Evolutionary conservation across 2,329 filamentous ascomycete species (phyloP).

Genomic region (Aspergillus pseudoterreus): DNA sequence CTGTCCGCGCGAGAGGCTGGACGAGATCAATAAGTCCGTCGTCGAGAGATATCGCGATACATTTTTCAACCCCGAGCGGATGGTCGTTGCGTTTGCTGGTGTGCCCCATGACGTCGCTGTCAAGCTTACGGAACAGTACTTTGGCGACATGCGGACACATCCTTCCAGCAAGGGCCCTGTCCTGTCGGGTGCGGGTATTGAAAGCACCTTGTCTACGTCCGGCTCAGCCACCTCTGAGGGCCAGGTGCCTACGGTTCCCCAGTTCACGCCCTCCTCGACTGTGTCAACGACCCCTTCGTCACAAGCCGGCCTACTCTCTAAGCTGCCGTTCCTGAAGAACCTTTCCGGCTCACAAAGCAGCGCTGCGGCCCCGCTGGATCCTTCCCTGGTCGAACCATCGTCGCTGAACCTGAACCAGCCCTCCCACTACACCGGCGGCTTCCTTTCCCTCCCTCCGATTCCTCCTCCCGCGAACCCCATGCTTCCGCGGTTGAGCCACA

Average conservation of each 20-base stretch:
- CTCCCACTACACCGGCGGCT: constrained; percentile 89
- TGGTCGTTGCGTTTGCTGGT: constrained; percentile 92
- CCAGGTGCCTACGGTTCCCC: constrained; percentile 32
- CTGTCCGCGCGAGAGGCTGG: constrained; percentile 80
- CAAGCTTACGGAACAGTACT: constrained; percentile 73
- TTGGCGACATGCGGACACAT: constrained; percentile 77
- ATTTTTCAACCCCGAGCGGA: constrained; percentile 86
- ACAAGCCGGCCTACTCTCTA: constrained; percentile 67
- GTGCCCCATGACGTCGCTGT: constrained; percentile 80
- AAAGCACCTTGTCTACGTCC: constrained; percentile 44
- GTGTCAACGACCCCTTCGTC: constrained; percentile 38
- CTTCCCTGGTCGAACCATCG: constrained; percentile 41
- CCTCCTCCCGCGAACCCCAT: constrained; percentile 74
- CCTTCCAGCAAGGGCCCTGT: constrained; percentile 49
- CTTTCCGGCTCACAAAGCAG: constrained; percentile 65
- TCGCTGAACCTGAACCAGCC: constrained; percentile 59
- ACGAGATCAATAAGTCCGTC: constrained; percentile 67
- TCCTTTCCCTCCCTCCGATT: constrained; percentile 77
- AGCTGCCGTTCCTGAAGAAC: constrained; percentile 86
- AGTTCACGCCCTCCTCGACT: constrained; percentile 40
- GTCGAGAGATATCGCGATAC: constrained; percentile 74
- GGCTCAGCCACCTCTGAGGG: constrained; percentile 26
- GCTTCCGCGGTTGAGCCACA: constrained; percentile 78
- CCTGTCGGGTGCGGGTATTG: constrained; percentile 55
- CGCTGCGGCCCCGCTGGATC: constrained; percentile 53